Base-by-base conservation (phyloP, 2,329 filamentous ascomycete genomes). In the Teratosphaeria zuluensis region DNA sequence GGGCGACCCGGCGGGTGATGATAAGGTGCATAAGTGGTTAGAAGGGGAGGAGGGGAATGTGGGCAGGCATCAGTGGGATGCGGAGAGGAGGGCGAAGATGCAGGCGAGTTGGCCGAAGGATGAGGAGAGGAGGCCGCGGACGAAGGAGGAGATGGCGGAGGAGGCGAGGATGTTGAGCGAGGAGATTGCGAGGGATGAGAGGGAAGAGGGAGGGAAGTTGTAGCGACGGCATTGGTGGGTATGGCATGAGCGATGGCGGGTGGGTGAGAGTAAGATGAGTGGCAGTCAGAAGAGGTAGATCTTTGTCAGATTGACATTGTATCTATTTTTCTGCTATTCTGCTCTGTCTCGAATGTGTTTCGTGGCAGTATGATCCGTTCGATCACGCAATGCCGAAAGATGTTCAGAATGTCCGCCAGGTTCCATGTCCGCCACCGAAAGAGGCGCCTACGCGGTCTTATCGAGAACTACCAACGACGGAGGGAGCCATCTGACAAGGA, bases 41-140 rank as follows among this genome's bases (percentile, higher is more conserved):
- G 90, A 95, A 68, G 83, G 82, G 31, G 89, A 95, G 74, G 87
- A 90, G 63, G 92, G 92, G 0, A 88, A 97, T 75, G 78, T 97
- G 14, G 88, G 87, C 5, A 83, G 81, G 42, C 85, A 85, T 57
- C 77, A 92, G 66, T 83, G 80, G 77, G 84, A 89, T 63, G 71
- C 73, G 58, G 67, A 38, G 65, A 66, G 48, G 51, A 53, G 53
- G 42, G 31, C 8, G 51, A 69, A 81, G 62, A 81, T 83, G 19
- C 67, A 74, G 71, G 75, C 83, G 9, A 75, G 85, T 56, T 75
- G 78, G 46, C 84, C 91, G 9, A 89, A 92, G 64, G 81, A 83
- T 57, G 81, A 82, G 62, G 81, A 75, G 57, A 70, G 92, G 65
- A 77, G 79, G 71, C 80, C 88, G 6, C 82, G 91, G 71, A 81